A percentile compares a stretch with the other conserved stretches of the same genome.
These are phyloP conservation scores for Fusarium papillatum DNA, from an alignment of 2,329 filamentous ascomycete genomes.

Conservation along the genomic window DNA sequence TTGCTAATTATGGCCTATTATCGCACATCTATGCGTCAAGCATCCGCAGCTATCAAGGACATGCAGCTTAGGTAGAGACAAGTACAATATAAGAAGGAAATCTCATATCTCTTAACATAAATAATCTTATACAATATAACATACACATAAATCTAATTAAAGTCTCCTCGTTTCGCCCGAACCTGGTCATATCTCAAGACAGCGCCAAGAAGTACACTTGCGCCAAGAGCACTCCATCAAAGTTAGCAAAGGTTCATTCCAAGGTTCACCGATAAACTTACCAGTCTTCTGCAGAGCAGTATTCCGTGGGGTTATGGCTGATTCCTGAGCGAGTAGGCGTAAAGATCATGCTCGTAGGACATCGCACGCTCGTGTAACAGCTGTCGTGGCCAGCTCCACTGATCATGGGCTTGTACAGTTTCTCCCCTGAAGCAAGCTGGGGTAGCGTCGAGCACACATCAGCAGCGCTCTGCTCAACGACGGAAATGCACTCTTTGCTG, in stretches of 20 bases:
- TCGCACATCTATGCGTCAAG: neutral
- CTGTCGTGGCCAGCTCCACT: slow-evolving; percentile 50
- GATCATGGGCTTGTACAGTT: slow-evolving; percentile 40
- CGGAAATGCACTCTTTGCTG: slow-evolving; percentile 72
- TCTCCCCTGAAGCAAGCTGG: slow-evolving; percentile 39
- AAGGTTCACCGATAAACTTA: neutral
- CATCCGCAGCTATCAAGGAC: neutral
- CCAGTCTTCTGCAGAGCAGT: slow-evolving; percentile 46
- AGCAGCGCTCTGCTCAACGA: slow-evolving; percentile 68
- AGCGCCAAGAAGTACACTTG: neutral
- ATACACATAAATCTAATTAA: neutral
- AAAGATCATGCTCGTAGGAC: slow-evolving; percentile 49
- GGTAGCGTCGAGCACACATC: slow-evolving; percentile 58
- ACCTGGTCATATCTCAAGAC: neutral
- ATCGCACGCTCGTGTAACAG: slow-evolving; percentile 42
- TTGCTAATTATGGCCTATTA: fast-evolving
- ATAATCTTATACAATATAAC: neutral
- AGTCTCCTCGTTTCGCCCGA: neutral
- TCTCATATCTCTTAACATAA: neutral
- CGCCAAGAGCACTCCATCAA: neutral
- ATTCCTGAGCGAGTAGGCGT: slow-evolving; percentile 45
- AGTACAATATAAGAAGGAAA: neutral
- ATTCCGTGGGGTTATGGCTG: slow-evolving; percentile 36
- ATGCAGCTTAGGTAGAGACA: neutral
- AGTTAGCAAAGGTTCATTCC: neutral